phyloP scores from a whole-genome alignment of 129 eudicot genomes.

The Glebionis coronaria region DNA sequence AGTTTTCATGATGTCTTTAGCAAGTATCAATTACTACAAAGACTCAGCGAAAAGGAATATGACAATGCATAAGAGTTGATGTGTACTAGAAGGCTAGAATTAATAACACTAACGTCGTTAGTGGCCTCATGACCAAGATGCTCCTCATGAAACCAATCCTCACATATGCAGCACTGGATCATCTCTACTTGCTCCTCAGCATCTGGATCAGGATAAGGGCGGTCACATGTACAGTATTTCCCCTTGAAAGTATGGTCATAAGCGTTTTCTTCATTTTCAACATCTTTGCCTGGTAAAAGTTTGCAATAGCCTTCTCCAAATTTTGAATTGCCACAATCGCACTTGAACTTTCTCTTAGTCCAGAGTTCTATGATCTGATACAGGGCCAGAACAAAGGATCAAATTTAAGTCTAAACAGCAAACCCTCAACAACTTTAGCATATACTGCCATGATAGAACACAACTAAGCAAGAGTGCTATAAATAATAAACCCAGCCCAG shows the following conservation, averaged over 20 bases:
- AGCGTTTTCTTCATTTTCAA: conserved; percentile 70
- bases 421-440: no score
- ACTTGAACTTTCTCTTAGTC: conserved; percentile 97
- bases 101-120: conserved; percentile 50
- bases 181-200: conserved; percentile 85
- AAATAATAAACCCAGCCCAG: no score
- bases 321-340: conserved; percentile 98
- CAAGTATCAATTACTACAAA: neutral
- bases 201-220: conserved; percentile 92
- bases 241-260: conserved; percentile 95
- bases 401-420: no score
- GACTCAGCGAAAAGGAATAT: neutral
- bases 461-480: no score
- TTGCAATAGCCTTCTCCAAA: conserved; percentile 87
- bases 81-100: neutral
- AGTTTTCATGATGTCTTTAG: neutral
- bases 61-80: neutral
- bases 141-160: conserved; percentile 98
- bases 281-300: conserved; percentile 73
- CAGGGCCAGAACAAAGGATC: conserved; percentile 6
- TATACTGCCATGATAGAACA: no score
- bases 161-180: conserved; percentile 92
- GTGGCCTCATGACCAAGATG: conserved; percentile 69
- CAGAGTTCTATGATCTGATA: conserved; percentile 81
- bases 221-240: conserved; percentile 82